Percentiles rank a stretch among this genome's conserved stretches.
Evolutionary conservation across 2,329 filamentous ascomycete species (phyloP).

Genomic region (Pyrenophora graminea): DNA sequence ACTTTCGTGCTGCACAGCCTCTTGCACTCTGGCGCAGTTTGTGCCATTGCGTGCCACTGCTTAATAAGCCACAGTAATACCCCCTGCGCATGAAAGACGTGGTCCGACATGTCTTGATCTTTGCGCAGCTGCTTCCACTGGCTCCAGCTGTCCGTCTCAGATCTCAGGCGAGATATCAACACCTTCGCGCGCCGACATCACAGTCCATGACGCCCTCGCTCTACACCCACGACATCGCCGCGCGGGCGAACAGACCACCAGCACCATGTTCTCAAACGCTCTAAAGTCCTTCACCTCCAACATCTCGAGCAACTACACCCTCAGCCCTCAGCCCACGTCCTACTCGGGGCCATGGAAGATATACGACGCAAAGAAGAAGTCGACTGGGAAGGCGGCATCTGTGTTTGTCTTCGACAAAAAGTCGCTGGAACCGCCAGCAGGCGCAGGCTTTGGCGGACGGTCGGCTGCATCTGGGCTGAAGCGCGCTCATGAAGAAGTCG

Average conservation of each 20-base stretch:
- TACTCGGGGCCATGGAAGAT: slow-evolving; percentile 95
- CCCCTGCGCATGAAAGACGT: neutral
- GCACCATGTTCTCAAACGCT: slow-evolving; percentile 80
- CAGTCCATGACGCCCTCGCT: slow-evolving; percentile 37
- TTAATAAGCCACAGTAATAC: neutral
- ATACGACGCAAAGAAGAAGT: slow-evolving; percentile 96
- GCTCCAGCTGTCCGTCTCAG: slow-evolving; percentile 28
- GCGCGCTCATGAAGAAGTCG: slow-evolving; percentile 82
- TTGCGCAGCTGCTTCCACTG: slow-evolving; percentile 7
- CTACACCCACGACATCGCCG: slow-evolving; percentile 24
- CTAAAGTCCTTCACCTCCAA: slow-evolving; percentile 94
- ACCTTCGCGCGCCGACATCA: slow-evolving; percentile 16
- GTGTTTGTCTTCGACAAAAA: slow-evolving; percentile 96
- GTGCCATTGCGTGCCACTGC: slow-evolving; percentile 1
- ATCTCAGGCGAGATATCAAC: slow-evolving; percentile 18
- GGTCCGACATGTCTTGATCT: slow-evolving; percentile 22
- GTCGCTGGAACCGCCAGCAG: slow-evolving; percentile 71
- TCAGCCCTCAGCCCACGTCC: slow-evolving; percentile 75
- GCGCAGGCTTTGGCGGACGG: slow-evolving; percentile 59
- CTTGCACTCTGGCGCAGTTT: neutral
- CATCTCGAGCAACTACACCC: slow-evolving; percentile 87
- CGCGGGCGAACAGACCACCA: slow-evolving; percentile 44
- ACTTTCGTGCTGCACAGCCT: neutral
- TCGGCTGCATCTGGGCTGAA: slow-evolving; percentile 71
- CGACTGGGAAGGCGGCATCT: slow-evolving; percentile 83